Percentiles rank a stretch among this genome's conserved stretches.
phyloP scores from a whole-genome alignment of 495 filamentous ascomycete genomes.

The Daldinia vernicosa region DNA sequence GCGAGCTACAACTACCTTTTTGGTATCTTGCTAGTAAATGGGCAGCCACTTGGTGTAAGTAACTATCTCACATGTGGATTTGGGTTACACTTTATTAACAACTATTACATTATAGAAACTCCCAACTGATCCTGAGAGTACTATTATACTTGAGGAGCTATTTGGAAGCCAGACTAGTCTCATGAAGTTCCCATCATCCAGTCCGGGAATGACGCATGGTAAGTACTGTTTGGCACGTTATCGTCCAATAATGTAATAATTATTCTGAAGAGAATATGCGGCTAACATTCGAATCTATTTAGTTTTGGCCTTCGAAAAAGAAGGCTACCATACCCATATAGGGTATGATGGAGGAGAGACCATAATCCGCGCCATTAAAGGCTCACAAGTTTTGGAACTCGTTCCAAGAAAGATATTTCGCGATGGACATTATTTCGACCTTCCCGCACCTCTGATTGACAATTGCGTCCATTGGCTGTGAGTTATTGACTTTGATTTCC shows the following conservation, averaged over 20 bases:
- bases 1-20: constrained; percentile 56
- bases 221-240: constrained; percentile 33
- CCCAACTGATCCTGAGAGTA: constrained; percentile 51
- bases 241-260: background rate
- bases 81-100: constrained; percentile 14
- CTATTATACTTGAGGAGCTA: constrained; percentile 51
- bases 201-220: constrained; percentile 57
- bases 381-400: constrained; percentile 45
- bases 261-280: background rate
- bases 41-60: constrained; percentile 47
- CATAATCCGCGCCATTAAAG: constrained; percentile 51
- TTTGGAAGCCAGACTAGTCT: constrained; percentile 58
- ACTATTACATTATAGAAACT: constrained; percentile 40
- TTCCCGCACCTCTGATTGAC: constrained; percentile 59
- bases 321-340: constrained; percentile 25
- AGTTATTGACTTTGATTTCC: background rate
- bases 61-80: background rate
- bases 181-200: constrained; percentile 53
- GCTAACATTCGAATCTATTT: background rate
- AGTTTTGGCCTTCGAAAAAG: constrained; percentile 16
- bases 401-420: constrained; percentile 49
- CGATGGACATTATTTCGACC: constrained; percentile 46
- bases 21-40: constrained; percentile 59
- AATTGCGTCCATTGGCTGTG: constrained; percentile 68
- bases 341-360: constrained; percentile 30